These are phyloP conservation scores for Linanthus parryae DNA, from an alignment of 148 eudicot species.

Conservation along the genomic window DNA sequence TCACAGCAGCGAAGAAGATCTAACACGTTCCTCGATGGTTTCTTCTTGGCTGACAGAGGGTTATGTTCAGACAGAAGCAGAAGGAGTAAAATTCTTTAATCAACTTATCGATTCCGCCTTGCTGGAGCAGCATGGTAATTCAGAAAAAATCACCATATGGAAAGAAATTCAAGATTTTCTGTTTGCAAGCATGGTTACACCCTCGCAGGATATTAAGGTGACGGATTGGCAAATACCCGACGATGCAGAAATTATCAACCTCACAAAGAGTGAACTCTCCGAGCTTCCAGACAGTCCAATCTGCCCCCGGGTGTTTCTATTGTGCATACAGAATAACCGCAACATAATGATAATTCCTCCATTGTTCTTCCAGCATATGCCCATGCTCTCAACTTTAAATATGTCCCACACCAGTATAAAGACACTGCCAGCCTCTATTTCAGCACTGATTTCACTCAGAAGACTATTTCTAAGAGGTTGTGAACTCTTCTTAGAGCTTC, in stretches of 20 bases:
- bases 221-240: background rate
- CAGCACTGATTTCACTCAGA: constrained; percentile 8
- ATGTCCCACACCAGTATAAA: constrained; percentile 15
- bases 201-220: background rate
- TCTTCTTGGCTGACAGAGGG: background rate
- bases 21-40: background rate
- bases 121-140: background rate
- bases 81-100: background rate
- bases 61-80: background rate
- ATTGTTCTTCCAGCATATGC: constrained; percentile 11
- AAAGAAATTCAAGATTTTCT: background rate
- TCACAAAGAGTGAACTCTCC: background rate
- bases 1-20: background rate
- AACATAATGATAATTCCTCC: constrained; percentile 9
- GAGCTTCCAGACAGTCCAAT: constrained; percentile 3
- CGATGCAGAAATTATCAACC: background rate
- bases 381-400: constrained; percentile 6
- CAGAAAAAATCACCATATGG: background rate
- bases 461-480: constrained; percentile 9
- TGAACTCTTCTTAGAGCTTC: constrained; percentile 11
- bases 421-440: constrained; percentile 13
- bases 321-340: constrained; percentile 4
- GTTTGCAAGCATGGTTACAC: background rate
- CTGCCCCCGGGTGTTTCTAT: background rate
- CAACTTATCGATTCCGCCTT: constrained; percentile 8